Evolutionary conservation across 106 monocot genomes (phyloP).

Genomic region (Xerophyta viscosa): DNA sequence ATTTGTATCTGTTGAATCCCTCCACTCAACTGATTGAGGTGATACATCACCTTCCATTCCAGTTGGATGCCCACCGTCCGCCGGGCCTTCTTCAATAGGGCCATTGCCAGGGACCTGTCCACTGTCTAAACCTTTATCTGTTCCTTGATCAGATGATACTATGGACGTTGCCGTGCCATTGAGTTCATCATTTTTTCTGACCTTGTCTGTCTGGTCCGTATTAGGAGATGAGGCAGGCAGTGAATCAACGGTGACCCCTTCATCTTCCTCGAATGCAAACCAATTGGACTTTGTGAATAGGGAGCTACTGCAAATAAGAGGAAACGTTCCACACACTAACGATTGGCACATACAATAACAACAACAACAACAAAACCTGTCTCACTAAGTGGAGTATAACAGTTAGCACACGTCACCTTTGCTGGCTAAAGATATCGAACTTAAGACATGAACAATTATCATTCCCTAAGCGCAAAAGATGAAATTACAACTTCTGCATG

Average conservation of each 20-base stretch:
- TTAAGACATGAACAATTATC: too few species aligned
- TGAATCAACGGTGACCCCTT: conserved; percentile 19
- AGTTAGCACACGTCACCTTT: too few species aligned
- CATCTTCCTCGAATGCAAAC: conserved; percentile 79
- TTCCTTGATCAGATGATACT: conserved; percentile 5
- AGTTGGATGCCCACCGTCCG: conserved; percentile 1
- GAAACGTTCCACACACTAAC: too few species aligned
- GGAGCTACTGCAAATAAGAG: too few species aligned
- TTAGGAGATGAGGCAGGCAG: conserved; percentile 43
- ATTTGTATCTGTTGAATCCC: conserved; percentile 37
- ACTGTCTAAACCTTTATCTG: conserved; percentile 2
- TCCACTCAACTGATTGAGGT: conserved; percentile 67
- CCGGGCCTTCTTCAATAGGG: conserved; percentile 3
- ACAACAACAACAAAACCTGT: too few species aligned
- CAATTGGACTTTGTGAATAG: conserved; percentile 94
- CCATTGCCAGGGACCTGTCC: conserved; percentile 27
- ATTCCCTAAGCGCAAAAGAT: too few species aligned
- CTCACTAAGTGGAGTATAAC: too few species aligned
- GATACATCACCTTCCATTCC: conserved; percentile 24
- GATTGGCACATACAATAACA: too few species aligned
- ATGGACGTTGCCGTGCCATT: conserved; percentile 12
- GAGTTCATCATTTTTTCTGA: conserved; percentile 29
- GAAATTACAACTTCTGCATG: too few species aligned
- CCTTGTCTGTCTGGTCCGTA: conserved; percentile 37
- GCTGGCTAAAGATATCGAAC: too few species aligned